These are phyloP conservation scores for Castanea sativa DNA, from an alignment of 306 rosid species.

Conservation along the genomic window DNA sequence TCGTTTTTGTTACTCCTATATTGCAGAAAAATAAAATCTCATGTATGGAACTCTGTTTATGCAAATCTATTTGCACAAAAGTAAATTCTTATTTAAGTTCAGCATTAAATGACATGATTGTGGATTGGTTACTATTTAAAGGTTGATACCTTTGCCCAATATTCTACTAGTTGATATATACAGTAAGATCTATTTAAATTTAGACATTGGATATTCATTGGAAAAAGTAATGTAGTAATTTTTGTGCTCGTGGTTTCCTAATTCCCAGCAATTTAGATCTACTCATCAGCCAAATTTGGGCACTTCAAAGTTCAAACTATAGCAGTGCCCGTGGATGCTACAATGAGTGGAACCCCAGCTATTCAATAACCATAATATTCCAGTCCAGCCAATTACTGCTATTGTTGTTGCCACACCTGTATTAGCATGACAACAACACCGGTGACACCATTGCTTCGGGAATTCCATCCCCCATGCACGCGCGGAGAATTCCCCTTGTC, in stretches of 20 bases:
- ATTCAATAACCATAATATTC: slow-evolving; percentile 75
- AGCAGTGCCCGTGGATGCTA: slow-evolving; percentile 99
- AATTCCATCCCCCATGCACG: slow-evolving; percentile 44
- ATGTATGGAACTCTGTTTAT: too few species aligned
- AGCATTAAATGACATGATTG: too few species aligned
- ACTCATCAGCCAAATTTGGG: slow-evolving; percentile 58
- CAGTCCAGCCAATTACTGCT: slow-evolving; percentile 76
- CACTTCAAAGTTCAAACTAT: slow-evolving; percentile 50
- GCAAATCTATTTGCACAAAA: too few species aligned
- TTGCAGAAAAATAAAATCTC: too few species aligned
- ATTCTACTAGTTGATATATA: background rate
- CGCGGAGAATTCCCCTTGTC: too few species aligned
- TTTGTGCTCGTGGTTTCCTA: slow-evolving; percentile 48
- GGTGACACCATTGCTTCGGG: slow-evolving; percentile 73
- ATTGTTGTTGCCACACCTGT: slow-evolving; percentile 50
- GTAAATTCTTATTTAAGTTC: too few species aligned
- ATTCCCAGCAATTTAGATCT: slow-evolving; percentile 59
- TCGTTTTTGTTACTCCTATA: too few species aligned
- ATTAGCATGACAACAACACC: slow-evolving; percentile 64
- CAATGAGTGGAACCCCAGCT: slow-evolving; percentile 80
- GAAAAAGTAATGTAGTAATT: slow-evolving; percentile 41
- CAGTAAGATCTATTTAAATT: background rate
- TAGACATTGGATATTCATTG: slow-evolving; percentile 2
- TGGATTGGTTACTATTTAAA: background rate
- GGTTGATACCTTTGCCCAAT: slow-evolving; percentile 29